phyloP scores from a whole-genome alignment of 2,329 filamentous ascomycete species.

The Spiromastix sp. region DNA sequence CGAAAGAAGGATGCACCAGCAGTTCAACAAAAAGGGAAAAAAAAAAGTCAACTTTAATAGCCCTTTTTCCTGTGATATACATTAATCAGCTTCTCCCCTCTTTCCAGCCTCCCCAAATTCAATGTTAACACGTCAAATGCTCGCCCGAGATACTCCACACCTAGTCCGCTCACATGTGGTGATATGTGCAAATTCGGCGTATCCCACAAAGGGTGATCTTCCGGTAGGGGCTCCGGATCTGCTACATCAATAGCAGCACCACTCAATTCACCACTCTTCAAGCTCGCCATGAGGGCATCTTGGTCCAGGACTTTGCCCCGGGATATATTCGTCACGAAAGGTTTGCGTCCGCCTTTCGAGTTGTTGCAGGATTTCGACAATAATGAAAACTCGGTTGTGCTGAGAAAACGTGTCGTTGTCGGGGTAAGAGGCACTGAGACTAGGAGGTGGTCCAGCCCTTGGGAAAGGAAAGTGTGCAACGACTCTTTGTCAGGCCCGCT shows the following conservation, averaged over 20 bases:
- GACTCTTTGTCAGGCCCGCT: slow-evolving; percentile 42
- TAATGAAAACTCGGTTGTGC: slow-evolving; percentile 42
- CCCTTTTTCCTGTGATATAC: slow-evolving; percentile 49
- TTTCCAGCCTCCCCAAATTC: slow-evolving; percentile 45
- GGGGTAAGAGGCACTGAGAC: slow-evolving; percentile 48
- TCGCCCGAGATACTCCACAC: slow-evolving; percentile 45
- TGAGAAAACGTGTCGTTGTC: slow-evolving; percentile 46
- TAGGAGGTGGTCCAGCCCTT: slow-evolving; percentile 48
- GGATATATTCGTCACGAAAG: slow-evolving; percentile 62
- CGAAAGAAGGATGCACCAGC: too few species aligned
- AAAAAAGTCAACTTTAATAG: slow-evolving; percentile 39
- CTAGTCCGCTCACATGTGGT: slow-evolving; percentile 52
- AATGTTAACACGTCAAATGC: slow-evolving; percentile 47
- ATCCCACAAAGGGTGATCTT: slow-evolving; percentile 58
- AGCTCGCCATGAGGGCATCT: slow-evolving; percentile 50
- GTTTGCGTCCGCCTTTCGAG: slow-evolving; percentile 28
- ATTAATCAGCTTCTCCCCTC: slow-evolving; percentile 50
- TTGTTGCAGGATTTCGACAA: slow-evolving; percentile 35
- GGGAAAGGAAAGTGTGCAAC: slow-evolving; percentile 44
- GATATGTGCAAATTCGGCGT: slow-evolving; percentile 60
- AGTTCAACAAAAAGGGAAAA: neutral
- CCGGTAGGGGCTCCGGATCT: slow-evolving; percentile 65
- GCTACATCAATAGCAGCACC: slow-evolving; percentile 71
- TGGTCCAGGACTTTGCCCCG: slow-evolving; percentile 55
- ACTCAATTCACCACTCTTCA: slow-evolving; percentile 43